phyloP scores from a whole-genome alignment of 306 rosid species.

The Cucumis hystrix region DNA sequence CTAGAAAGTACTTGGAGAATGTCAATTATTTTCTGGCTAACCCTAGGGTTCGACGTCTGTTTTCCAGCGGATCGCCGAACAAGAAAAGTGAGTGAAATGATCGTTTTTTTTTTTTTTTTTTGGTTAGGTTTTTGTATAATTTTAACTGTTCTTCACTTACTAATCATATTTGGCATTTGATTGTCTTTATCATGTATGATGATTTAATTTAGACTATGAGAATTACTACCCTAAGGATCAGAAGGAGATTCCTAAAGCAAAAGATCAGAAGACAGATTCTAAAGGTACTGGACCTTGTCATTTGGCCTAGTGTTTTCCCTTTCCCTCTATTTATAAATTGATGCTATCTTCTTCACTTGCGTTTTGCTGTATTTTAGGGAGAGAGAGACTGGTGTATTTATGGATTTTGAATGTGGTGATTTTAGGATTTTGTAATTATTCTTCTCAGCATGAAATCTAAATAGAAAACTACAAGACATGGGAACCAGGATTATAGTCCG shows the following conservation, averaged over 20 bases:
- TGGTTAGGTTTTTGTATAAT: not conserved
- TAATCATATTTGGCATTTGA: not conserved
- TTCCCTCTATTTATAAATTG: not conserved
- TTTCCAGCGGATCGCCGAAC: constrained; percentile 13
- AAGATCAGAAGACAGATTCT: constrained; percentile 16
- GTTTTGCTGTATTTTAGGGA: not conserved
- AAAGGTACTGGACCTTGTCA: constrained; percentile 13
- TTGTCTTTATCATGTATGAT: not conserved
- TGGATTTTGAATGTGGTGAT: not conserved
- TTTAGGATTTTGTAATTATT: not conserved
- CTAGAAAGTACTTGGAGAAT: constrained; percentile 4
- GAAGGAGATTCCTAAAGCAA: constrained; percentile 17
- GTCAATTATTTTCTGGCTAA: constrained; percentile 9
- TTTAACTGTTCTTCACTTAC: not conserved
- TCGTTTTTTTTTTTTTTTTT: not conserved
- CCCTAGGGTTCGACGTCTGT: constrained; percentile 15
- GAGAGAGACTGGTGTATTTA: not conserved
- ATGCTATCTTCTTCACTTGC: not conserved
- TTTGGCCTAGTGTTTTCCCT: not conserved
- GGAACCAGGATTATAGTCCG: not conserved
- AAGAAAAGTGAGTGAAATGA: constrained; percentile 11
- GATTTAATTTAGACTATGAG: constrained; percentile 13
- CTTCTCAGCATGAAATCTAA: not conserved
- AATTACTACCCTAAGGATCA: constrained; percentile 23
- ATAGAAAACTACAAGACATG: not conserved